Base-by-base conservation (phyloP, 202 grass and related monocot species). In the Musa balbisiana region DNA sequence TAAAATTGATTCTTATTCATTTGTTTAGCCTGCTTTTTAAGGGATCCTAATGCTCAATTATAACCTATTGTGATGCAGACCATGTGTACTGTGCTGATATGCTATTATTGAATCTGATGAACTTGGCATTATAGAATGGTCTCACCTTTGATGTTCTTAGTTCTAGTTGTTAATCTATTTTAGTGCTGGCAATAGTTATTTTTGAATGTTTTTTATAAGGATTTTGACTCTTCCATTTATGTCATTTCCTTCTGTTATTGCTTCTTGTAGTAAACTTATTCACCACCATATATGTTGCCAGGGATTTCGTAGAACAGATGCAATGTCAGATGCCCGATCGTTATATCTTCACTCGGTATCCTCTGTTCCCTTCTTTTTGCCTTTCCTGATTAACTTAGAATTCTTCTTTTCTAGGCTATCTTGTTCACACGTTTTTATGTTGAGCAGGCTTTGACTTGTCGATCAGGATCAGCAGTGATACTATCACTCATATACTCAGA, bases 401-500 rank as follows among this genome's bases (percentile, higher is more conserved):
- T 16, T 49, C n/a, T 80, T 29, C 5, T 22, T 26, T 29, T 10
- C 19, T 77, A 3, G 4, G 20, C 56, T 26, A 17, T 67, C 10
- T 17, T 20, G 69, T 82, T 53, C 56, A 3, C 43, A 8, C 12
- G 0, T 0, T 16, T 77, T 13, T 78, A 11, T 20, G 23, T 66
- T 74, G 55, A 52, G 2, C 90, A 89, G 93, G 85, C 74, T 80
- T 80, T 97, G 84, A 93, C 93, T 67, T 91, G 88, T 51, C 80
- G 90, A 53, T 86, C 87, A 58, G 90, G 94, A 86, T 89, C 94
- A 27, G 88, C 81, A 74, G 52, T 78, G 4, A 88, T 97, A 84
- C 84, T 97, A 17, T 87, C 90, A 2, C 80, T 93, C 75, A 88
- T 97, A 89, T 97, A 97, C 79, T 97, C 90, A 1, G 94, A 97